A percentile compares a stretch with the other conserved stretches of the same genome.
These are phyloP conservation scores for Quercus engelmannii DNA, from an alignment of 306 rosid species.

Conservation along the genomic window DNA sequence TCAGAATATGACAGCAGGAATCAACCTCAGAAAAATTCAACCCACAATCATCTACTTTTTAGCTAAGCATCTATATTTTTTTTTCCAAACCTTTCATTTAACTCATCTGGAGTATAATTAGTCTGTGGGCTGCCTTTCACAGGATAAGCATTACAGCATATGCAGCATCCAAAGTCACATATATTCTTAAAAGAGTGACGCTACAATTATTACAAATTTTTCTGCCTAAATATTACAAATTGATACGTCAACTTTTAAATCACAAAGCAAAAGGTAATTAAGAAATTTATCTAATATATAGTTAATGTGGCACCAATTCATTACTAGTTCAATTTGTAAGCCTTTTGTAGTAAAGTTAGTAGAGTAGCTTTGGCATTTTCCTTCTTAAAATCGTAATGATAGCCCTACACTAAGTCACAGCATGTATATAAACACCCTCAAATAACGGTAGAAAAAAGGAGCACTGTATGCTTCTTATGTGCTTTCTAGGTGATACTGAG, in stretches of 20 bases:
- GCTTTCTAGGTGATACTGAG: constrained; percentile 1
- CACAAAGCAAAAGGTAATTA: too few relatives aligned
- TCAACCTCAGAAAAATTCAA: neutral
- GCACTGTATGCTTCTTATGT: neutral
- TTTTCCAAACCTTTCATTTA: neutral
- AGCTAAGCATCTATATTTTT: neutral
- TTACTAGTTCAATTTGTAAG: too few relatives aligned
- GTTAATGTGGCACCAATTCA: too few relatives aligned
- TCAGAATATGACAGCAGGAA: neutral
- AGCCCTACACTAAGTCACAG: neutral
- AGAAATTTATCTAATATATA: too few relatives aligned
- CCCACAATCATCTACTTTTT: neutral
- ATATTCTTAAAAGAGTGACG: too few relatives aligned
- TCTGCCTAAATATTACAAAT: too few relatives aligned
- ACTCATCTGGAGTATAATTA: neutral
- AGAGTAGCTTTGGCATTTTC: too few relatives aligned
- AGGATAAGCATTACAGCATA: too few relatives aligned
- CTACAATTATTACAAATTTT: too few relatives aligned
- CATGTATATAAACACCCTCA: neutral
- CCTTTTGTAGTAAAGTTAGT: too few relatives aligned
- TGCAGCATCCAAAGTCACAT: too few relatives aligned
- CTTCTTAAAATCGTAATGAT: neutral
- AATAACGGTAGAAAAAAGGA: neutral
- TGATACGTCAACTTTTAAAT: too few relatives aligned
- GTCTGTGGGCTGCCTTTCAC: neutral